Evolutionary conservation across 2,329 filamentous ascomycete genomes (phyloP), one percentile per base, ranked within the genome.

Genomic region (Sarocladium oryzae): DNA sequence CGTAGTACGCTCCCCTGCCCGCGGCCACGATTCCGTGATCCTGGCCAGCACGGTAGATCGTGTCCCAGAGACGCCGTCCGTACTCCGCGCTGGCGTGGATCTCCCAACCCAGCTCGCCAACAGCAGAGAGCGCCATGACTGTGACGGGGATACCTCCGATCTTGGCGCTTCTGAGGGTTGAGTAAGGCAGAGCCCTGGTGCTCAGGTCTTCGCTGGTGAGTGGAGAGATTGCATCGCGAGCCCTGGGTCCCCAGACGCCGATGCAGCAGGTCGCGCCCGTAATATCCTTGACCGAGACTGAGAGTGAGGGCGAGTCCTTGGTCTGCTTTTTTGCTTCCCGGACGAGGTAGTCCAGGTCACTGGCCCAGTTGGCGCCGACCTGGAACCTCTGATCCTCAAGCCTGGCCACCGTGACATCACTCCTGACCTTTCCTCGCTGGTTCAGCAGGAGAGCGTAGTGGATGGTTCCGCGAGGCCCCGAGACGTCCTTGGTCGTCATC

Each of bases 41-140:
- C 54, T 77, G 72, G 0, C 81, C 81, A 1, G 78, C 77, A 28
- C 73, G 61, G 69, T 66, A 82, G 1, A 85, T 63, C 0, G 69
- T 67, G 54, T 84, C 80, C 82, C 82, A 85, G 0, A 85, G 66
- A 1, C 71, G 66, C 11, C 72, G 72, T 1, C 81, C 81, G 36
- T 77, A 73, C 23, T 84, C 81, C 1, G 81, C 76, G 30, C 70
- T 81, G 1, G 80, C 72, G 53, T 82, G 78, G 18, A 85, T 72
- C 59, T 85, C 81, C 79, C 79, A 85, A 1, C 82, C 81, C 0
- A 71, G 64, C 56, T 85, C 81, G 5, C 82, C 81, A 3, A 85
- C 77, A 49, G 78, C 81, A 0, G 81, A 84, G 33, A 81, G 69
- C 2, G 78, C 71, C 57, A 82, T 72, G 0, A 70, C 71, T 0